phyloP scores from a whole-genome alignment of 202 grass and related monocot species.

The Zizania palustris region DNA sequence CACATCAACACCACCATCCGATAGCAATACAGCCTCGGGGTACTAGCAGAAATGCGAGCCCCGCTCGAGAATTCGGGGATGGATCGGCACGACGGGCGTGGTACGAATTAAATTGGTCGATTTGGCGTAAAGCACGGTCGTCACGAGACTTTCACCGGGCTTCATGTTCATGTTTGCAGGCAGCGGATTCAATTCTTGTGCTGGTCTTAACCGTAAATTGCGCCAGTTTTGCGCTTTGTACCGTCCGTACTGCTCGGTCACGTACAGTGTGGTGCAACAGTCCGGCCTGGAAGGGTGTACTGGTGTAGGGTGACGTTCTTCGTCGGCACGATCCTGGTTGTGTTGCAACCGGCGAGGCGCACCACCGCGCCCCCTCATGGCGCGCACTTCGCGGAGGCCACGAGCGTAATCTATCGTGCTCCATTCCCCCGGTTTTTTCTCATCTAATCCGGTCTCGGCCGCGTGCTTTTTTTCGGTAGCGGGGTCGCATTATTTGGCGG shows the following conservation, averaged over 20 bases:
- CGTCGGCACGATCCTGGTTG: too few species aligned
- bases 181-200: not conserved
- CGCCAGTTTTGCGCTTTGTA: not conserved
- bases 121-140: not conserved
- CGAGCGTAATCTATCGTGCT: not conserved
- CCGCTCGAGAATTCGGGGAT: too few species aligned
- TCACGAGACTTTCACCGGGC: slow-evolving; percentile 14
- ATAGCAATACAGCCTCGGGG: not conserved
- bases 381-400: not conserved
- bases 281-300: too few species aligned
- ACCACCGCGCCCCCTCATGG: not conserved
- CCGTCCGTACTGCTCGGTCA: not conserved
- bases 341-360: not conserved
- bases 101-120: not conserved
- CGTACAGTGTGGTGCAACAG: too few species aligned
- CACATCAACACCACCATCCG: not conserved
- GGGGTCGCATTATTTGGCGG: not conserved
- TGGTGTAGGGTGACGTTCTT: too few species aligned
- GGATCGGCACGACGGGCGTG: not conserved
- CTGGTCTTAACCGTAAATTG: not conserved
- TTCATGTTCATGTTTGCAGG: not conserved
- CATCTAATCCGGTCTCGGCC: not conserved
- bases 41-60: not conserved
- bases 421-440: not conserved
- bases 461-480: not conserved